Percentiles rank a stretch among this genome's conserved stretches.
Evolutionary conservation across 2,329 filamentous ascomycete species (phyloP).

Genomic region (Akanthomyces lecanii): DNA sequence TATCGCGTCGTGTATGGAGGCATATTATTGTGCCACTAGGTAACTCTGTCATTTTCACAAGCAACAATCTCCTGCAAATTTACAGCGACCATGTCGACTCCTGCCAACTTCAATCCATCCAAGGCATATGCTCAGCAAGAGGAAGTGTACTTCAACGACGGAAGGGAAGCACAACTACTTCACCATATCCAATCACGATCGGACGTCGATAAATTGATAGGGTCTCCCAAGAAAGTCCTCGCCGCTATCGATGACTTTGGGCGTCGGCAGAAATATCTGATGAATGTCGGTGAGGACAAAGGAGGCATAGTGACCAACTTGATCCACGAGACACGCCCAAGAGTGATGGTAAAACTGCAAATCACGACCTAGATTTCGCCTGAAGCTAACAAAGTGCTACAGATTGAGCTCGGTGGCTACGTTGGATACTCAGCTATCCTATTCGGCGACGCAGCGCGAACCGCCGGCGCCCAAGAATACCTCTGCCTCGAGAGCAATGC

Average conservation of each 20-base stretch:
- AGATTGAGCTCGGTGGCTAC: constrained; percentile 74
- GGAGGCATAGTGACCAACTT: constrained; percentile 65
- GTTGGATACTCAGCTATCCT: constrained; percentile 77
- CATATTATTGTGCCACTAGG: no score
- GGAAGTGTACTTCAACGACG: constrained; percentile 56
- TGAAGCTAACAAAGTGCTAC: no score
- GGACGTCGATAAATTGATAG: constrained; percentile 58
- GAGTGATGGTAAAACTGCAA: constrained; percentile 50
- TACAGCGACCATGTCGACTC: not conserved
- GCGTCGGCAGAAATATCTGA: constrained; percentile 62
- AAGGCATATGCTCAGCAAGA: constrained; percentile 42
- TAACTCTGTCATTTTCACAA: no score
- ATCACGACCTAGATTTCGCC: not conserved
- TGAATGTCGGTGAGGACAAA: constrained; percentile 76
- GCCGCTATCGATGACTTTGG: constrained; percentile 65
- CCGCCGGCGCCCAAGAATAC: constrained; percentile 61
- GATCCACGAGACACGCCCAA: constrained; percentile 62
- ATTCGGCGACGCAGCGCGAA: constrained; percentile 63
- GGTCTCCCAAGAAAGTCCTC: constrained; percentile 60
- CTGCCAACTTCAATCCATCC: constrained; percentile 30
- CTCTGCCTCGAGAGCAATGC: constrained; percentile 70
- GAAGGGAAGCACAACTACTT: constrained; percentile 68
- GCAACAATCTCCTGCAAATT: not conserved
- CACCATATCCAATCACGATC: constrained; percentile 62
- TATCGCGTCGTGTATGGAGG: no score